A percentile compares a stretch with the other conserved stretches of the same genome.
Evolutionary conservation across 106 monocot genomes (phyloP).

Genomic region (Agapanthus africanus): DNA sequence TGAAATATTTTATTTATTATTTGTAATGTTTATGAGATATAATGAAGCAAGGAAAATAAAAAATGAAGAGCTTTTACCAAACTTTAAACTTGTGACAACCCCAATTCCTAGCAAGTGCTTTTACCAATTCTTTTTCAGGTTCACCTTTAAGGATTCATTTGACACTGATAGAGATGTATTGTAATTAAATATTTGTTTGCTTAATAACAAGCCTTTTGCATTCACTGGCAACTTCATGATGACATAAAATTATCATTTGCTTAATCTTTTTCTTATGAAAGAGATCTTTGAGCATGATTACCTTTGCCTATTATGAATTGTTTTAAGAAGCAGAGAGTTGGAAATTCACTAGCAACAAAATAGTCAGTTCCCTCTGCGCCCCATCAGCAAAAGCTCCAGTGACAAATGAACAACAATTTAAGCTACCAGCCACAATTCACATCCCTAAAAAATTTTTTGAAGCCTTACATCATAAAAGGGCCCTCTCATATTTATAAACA

Average conservation of each 20-base stretch:
- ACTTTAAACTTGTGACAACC: background rate
- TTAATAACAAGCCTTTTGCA: conserved; percentile 1
- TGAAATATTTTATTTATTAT: too few species aligned
- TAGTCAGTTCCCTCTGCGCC: background rate
- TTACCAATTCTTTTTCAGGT: background rate
- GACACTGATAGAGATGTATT: conserved; percentile 2
- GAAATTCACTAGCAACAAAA: conserved; percentile 11
- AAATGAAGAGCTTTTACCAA: too few species aligned
- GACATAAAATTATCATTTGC: background rate
- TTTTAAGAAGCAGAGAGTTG: conserved; percentile 3
- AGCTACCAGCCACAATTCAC: too few species aligned
- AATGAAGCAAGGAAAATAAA: too few species aligned
- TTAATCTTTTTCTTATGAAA: conserved; percentile 6
- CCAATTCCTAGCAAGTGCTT: background rate
- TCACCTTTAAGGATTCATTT: background rate
- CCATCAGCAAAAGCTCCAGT: background rate
- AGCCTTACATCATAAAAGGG: too few species aligned
- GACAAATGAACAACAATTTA: background rate
- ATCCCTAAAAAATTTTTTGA: too few species aligned
- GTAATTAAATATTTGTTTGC: background rate
- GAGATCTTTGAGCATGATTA: background rate
- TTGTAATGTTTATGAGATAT: too few species aligned
- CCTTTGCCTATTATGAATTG: background rate
- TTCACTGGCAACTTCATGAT: background rate
- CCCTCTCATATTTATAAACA: too few species aligned